phyloP scores from a whole-genome alignment of 768 basidiomycete species.

The Termitomyces sp. region DNA sequence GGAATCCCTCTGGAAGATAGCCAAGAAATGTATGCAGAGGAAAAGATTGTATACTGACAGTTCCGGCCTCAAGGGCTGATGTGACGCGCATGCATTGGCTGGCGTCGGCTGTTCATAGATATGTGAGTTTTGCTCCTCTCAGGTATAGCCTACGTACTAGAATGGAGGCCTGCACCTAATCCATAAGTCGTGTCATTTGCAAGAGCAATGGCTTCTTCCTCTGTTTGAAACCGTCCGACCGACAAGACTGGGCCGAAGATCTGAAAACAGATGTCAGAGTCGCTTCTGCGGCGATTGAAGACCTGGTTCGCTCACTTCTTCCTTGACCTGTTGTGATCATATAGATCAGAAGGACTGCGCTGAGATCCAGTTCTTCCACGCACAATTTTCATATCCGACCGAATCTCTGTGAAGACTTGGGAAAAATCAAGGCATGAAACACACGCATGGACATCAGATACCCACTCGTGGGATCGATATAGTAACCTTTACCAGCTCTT shows the following conservation, averaged over 20 bases:
- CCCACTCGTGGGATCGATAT: conserved; percentile 85
- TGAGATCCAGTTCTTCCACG: conserved; percentile 17
- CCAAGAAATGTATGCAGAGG: background rate
- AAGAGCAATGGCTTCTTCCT: conserved; percentile 77
- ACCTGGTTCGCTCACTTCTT: conserved; percentile 45
- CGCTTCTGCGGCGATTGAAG: background rate
- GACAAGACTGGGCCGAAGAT: conserved; percentile 94
- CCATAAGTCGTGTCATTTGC: conserved; percentile 92
- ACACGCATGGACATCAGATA: background rate
- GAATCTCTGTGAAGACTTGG: conserved; percentile 78
- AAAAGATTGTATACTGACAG: conserved; percentile 41
- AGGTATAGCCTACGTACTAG: conserved; percentile 43
- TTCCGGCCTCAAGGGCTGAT: conserved; percentile 81
- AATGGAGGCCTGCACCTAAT: conserved; percentile 88
- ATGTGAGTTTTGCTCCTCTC: conserved; percentile 2
- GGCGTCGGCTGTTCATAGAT: conserved; percentile 51
- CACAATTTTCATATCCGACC: conserved; percentile 80
- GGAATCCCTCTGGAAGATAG: background rate
- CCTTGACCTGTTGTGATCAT: conserved; percentile 43
- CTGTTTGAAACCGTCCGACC: conserved; percentile 77
- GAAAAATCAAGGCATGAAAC: background rate
- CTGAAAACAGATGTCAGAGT: conserved; percentile 27
- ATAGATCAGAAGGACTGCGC: background rate
- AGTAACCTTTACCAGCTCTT: conserved; percentile 75
- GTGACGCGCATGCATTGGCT: conserved; percentile 89